A percentile compares a stretch with the other conserved stretches of the same genome.
Evolutionary conservation across 169 alveolate species (phyloP).

Genomic region (Cryptosporidium tyzzeri): DNA sequence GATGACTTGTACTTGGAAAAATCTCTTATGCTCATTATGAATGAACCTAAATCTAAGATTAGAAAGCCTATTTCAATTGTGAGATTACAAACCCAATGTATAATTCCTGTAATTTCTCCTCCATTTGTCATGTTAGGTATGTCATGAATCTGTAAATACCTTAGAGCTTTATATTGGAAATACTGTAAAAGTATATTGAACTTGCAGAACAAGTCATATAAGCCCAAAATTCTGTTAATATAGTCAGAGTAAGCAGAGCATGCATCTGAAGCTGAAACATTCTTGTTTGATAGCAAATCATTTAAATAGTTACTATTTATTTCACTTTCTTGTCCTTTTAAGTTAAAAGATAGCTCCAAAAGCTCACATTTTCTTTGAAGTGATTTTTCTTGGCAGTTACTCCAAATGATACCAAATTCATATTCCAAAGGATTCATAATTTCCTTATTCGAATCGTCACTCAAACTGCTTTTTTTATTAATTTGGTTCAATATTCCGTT

Average conservation of each 20-base stretch:
- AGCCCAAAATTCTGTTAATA: slow-evolving; percentile 15
- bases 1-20: not conserved
- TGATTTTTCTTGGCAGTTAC: slow-evolving; percentile 19
- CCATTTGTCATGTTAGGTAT: not conserved
- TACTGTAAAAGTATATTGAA: slow-evolving; percentile 48
- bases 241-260: slow-evolving; percentile 16
- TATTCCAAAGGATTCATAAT: slow-evolving; percentile 66
- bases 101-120: slow-evolving; percentile 42
- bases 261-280: not conserved
- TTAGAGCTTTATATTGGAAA: slow-evolving; percentile 54
- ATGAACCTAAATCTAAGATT: slow-evolving; percentile 3
- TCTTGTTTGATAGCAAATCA: not conserved
- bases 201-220: slow-evolving; percentile 42
- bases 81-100: slow-evolving; percentile 57
- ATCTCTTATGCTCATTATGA: slow-evolving; percentile 5
- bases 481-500: slow-evolving; percentile 44
- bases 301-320: not conserved
- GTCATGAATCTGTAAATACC: slow-evolving; percentile 5
- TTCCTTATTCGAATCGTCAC: not conserved
- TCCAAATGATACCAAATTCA: slow-evolving; percentile 54
- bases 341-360: slow-evolving; percentile 15
- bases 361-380: slow-evolving; percentile 21
- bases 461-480: not conserved
- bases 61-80: slow-evolving; percentile 22
- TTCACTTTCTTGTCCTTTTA: not conserved